Base-by-base conservation (phyloP, 192 early-diverging fungal genomes). In the Gigaspora rosea region DNA sequence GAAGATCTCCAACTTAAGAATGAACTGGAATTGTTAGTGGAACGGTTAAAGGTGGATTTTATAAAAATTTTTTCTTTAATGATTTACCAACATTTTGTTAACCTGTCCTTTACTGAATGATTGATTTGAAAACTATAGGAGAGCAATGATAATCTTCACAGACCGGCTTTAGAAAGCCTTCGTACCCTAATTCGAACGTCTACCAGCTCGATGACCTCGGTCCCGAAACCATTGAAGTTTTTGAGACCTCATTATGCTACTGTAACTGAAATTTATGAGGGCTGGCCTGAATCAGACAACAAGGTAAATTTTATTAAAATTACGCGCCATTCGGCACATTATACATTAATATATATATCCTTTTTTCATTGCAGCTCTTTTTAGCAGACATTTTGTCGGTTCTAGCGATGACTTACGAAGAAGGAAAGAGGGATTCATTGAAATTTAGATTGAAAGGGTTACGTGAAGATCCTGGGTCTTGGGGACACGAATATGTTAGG, bases 401-500 rank as follows among this genome's bases (percentile, higher is more conserved):
- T 54, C 85, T 99, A 51, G 93, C 94, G 46, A 99, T 99, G 97
- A 93, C 95, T 11, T 99, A 97, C 78, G 94, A 94, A 54, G 97
- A 96, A 20, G 90, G 89, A 69, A 90, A 94, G 78, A 86, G 95
- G 27, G 94, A 94, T 65, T 91, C 91, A 56, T 81, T 99, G 62
- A 91, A 91, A 81, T 99, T 95, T 85, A 88, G 97, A 62, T 82
- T 97, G 27, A 67, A 93, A 47, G 96, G 96, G n/a, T 90, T 93
- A 8, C 91, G 85, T 51, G 86, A 88, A 69, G 83, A 89, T 50
- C 87, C 94, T 70, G 95, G 95, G 12, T 94, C 92, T 59, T 99
- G 97, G 96, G 98, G 98, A 20, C 98, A 99, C 76, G 98, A 99
- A 91, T 99, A 98, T 81, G 98, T 98, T 76, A 88, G 95, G 89